Conservation (phyloP, 495 filamentous ascomycete genomes). For the Sabuloglossum arenarium region DNA sequence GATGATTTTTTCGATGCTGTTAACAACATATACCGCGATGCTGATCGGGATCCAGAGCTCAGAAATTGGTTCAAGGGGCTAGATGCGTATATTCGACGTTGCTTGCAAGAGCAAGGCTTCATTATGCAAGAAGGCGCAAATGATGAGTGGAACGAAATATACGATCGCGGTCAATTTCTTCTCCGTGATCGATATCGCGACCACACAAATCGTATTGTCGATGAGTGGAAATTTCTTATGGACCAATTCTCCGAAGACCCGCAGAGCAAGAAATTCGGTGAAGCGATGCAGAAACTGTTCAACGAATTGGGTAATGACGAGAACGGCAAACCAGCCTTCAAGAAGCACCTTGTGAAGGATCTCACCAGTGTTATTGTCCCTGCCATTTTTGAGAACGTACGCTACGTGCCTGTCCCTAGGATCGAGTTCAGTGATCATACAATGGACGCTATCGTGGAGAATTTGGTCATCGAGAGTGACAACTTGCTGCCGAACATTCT, state of each 20-base stretch:
- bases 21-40: slow-evolving; percentile 74
- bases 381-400: slow-evolving; percentile 60
- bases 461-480: slow-evolving; percentile 85
- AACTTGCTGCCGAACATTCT: slow-evolving; percentile 92
- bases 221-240: slow-evolving; percentile 77
- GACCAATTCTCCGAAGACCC: slow-evolving; percentile 77
- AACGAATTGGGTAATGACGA: slow-evolving; percentile 66
- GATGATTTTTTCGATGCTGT: slow-evolving; percentile 75
- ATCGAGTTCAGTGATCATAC: slow-evolving; percentile 80
- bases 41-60: slow-evolving; percentile 73
- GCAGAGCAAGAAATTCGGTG: slow-evolving; percentile 60
- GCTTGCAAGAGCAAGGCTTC: slow-evolving; percentile 74
- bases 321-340: slow-evolving; percentile 70
- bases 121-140: slow-evolving; percentile 70
- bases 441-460: slow-evolving; percentile 81
- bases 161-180: slow-evolving; percentile 73
- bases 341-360: slow-evolving; percentile 79
- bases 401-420: slow-evolving; percentile 83
- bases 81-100: slow-evolving; percentile 58
- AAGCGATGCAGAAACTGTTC: slow-evolving; percentile 68
- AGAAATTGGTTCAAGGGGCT: slow-evolving; percentile 73
- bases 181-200: slow-evolving; percentile 71
- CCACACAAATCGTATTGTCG: slow-evolving; percentile 71
- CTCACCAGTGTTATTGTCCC: slow-evolving; percentile 73
- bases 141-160: slow-evolving; percentile 62